These are phyloP conservation scores for Plasmodium inui DNA, from an alignment of 169 alveolate species.

Conservation along the genomic window DNA sequence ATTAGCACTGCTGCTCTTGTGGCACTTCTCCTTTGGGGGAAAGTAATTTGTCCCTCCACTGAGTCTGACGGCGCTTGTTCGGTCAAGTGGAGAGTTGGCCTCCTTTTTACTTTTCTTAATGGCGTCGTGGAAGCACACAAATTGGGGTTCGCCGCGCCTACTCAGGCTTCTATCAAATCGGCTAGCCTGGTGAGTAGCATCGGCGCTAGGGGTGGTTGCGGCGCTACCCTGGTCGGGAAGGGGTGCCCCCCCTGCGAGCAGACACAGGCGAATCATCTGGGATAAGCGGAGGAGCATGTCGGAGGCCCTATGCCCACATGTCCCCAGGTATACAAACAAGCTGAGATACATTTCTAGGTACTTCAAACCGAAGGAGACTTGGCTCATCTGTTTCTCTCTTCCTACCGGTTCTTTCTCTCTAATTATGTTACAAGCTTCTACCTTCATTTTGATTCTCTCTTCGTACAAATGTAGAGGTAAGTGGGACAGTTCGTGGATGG, in stretches of 20 bases:
- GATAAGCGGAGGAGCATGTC: not conserved
- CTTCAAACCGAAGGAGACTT: not conserved
- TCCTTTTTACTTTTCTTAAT: slow-evolving; percentile 9
- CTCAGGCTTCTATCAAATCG: not conserved
- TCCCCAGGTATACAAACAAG: slow-evolving; percentile 61
- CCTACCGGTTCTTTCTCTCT: not conserved
- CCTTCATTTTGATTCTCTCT: slow-evolving; percentile 26
- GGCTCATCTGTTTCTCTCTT: not conserved
- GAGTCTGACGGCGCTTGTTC: not conserved
- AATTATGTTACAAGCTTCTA: slow-evolving; percentile 27
- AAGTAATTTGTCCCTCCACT: not conserved
- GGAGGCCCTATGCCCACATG: slow-evolving; percentile 1
- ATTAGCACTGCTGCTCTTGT: not conserved
- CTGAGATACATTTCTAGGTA: slow-evolving; percentile 45
- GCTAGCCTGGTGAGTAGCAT: not conserved
- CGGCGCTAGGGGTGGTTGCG: not conserved
- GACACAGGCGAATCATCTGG: slow-evolving; percentile 5
- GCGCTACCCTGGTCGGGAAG: not conserved
- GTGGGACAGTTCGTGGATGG: slow-evolving; percentile 45
- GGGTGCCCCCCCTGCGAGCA: not conserved
- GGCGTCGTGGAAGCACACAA: not conserved
- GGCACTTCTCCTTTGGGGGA: not conserved
- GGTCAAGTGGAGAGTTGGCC: not conserved
- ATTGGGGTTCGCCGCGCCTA: not conserved
- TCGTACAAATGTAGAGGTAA: slow-evolving; percentile 58